Conservation (phyloP, 2,329 filamentous ascomycete species). For the Fusarium sp. region DNA sequence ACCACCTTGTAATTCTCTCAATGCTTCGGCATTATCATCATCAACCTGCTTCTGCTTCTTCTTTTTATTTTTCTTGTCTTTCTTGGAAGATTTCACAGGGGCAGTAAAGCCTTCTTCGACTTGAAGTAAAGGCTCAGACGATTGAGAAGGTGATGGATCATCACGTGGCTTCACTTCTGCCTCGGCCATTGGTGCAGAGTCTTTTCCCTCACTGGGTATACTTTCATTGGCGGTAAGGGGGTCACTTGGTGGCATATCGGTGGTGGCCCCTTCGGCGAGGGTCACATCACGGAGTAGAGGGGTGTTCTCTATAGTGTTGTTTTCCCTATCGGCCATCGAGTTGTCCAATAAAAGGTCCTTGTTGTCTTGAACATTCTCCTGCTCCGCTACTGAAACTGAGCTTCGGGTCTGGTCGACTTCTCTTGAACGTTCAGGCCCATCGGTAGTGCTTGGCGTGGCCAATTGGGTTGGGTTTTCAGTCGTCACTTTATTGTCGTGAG, state of each 20-base stretch:
- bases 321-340: not conserved
- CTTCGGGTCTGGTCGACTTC: not conserved
- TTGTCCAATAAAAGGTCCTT: not conserved
- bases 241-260: not conserved
- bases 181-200: not conserved
- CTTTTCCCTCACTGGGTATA: not conserved
- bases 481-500: not conserved
- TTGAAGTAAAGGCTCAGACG: not conserved
- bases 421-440: not conserved
- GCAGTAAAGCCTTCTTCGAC: not conserved
- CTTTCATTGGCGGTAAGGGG: not conserved
- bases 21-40: not conserved
- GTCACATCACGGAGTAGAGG: not conserved
- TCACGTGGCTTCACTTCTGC: not conserved
- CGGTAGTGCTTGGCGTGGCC: not conserved
- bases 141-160: not conserved
- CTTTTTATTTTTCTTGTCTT: conserved; percentile 53
- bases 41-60: conserved; percentile 43
- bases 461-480: not conserved
- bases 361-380: not conserved
- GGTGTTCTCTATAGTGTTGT: not conserved
- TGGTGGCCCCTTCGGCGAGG: not conserved
- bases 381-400: not conserved
- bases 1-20: not conserved
- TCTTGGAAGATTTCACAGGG: conserved; percentile 37